Base-by-base conservation (phyloP, 2,329 filamentous ascomycete genomes). In the Huntiella savannae region DNA sequence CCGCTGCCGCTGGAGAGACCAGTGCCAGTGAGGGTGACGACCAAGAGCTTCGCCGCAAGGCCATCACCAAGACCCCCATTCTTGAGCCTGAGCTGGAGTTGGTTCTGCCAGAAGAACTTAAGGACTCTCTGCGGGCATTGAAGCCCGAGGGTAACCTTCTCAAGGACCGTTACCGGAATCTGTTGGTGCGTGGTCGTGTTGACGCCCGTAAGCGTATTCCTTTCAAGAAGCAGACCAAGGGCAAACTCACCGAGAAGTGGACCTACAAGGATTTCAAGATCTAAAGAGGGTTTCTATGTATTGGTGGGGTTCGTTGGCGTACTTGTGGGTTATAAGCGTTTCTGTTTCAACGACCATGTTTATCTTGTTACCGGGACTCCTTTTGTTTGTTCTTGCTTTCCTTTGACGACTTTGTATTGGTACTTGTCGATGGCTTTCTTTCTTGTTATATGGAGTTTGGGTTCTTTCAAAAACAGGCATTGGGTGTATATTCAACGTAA, bases 71-170 rank as follows among this genome's bases (percentile, higher is more conserved):
- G 59, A 65, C 69, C 57, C 75, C 73, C 53, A 63, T 91, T 39
- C 32, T 49, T 6, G 79, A 91, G 58, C 82, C 82, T 59, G 68
- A 83, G 52, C 65, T 96, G 55, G 77, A 95, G 62, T 60, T 95
- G 55, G 70, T 95, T 51, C 62, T 95, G 51, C 73, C 85, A 36
- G 77, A 96, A 63, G 75, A 98, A 66, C 62, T 91, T 56, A 71
- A 94, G 62, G 75, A 94, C 57, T 79, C 85, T 43, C 63, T 95
- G 56, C 63, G 91, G 57, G 62, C 86, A 57, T 63, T 94, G 53
- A 93, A 88, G 62, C 91, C 91, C 0, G 91, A 98, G 62, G 91
- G 91, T n/a, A 96, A 95, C 58, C 66, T 95, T 35, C 68, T 98
- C 54, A 85, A 85, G 54, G 91, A 98, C 57, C 73, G 91, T 43